Base-by-base conservation (phyloP, 108 stramenopile genomes). In the Cyclostephanos tholiformis region DNA sequence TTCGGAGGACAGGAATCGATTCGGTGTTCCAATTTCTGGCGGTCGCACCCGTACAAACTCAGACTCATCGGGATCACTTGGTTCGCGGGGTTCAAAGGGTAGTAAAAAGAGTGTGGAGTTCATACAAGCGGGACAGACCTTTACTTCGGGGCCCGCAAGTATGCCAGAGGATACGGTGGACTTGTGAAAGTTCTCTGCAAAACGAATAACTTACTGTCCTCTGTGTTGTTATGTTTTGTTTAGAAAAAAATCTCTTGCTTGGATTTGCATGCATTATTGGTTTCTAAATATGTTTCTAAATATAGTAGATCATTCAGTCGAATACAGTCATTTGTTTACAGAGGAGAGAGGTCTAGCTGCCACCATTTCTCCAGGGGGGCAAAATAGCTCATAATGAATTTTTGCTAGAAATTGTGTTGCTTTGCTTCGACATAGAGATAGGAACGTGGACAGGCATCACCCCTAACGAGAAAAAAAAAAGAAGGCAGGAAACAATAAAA, bases 81-180 rank as follows among this genome's bases (percentile, higher is more conserved):
- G 51, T 38, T 68, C 75, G 51, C 12, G 32, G 50, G 53, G 22
- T 11, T 36, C 38, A 12, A 53, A 36, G 23, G 57, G 43, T n/a
- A 39, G 49, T 17, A 63, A 26, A 41, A 67, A 60, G 27, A 59
- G 57, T 14, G 75, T 76, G 0, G 64, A 76, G 60, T 76, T 76
- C 38, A 50, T 76, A 0, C 29, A 60, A 32, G 75, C 67, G 35
- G 75, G 75, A 19, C 52, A 62, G 12, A 76, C 67, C 23, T 76
- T 76, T 55, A 59, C 38, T 38, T 50, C 67, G 10, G 49, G 67
- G 32, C 59, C 58, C 6, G 38, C 27, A 12, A 60, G 52, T 62
- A 59, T 66, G 66, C 75, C 75, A 11, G 75, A 76, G 50, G 75
- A 76, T 51, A 76, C 75, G 7, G 75, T 76, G 16, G 75, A 76